Evolutionary conservation across 169 alveolate species (phyloP).

Genomic region (Cryptosporidium felis): DNA sequence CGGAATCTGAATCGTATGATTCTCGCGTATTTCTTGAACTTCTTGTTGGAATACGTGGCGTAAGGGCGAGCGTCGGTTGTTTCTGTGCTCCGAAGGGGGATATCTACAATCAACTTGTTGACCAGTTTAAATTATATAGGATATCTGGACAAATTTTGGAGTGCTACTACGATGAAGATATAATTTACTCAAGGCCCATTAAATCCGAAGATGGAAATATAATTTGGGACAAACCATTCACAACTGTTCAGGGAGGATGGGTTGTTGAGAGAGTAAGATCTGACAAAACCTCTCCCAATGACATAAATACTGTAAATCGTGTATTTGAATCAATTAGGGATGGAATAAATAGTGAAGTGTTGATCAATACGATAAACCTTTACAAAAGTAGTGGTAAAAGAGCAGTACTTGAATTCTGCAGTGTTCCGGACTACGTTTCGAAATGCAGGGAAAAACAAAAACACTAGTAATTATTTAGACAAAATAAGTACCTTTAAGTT

Average conservation of each 20-base stretch:
- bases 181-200: constrained; percentile 11
- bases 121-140: constrained; percentile 75
- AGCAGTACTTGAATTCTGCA: constrained; percentile 51
- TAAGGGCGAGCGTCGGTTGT: constrained; percentile 66
- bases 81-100: constrained; percentile 86
- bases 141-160: constrained; percentile 72
- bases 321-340: constrained; percentile 84
- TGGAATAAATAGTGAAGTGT: constrained; percentile 74
- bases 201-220: constrained; percentile 48
- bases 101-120: constrained; percentile 80
- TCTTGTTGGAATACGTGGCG: constrained; percentile 58
- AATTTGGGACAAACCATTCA: constrained; percentile 35
- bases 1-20: constrained; percentile 34
- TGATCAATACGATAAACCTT: constrained; percentile 31
- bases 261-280: constrained; percentile 87
- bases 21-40: constrained; percentile 55
- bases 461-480: background rate
- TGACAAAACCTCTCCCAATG: constrained; percentile 85
- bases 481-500: background rate
- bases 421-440: constrained; percentile 32
- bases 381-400: constrained; percentile 62
- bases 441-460: background rate
- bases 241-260: constrained; percentile 88
- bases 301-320: constrained; percentile 78
- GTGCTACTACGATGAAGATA: constrained; percentile 63